Evolutionary conservation across 2,329 filamentous ascomycete genomes (phyloP), one percentile per base, ranked within the genome.

Genomic region (Pseudohalonectria lignicola): DNA sequence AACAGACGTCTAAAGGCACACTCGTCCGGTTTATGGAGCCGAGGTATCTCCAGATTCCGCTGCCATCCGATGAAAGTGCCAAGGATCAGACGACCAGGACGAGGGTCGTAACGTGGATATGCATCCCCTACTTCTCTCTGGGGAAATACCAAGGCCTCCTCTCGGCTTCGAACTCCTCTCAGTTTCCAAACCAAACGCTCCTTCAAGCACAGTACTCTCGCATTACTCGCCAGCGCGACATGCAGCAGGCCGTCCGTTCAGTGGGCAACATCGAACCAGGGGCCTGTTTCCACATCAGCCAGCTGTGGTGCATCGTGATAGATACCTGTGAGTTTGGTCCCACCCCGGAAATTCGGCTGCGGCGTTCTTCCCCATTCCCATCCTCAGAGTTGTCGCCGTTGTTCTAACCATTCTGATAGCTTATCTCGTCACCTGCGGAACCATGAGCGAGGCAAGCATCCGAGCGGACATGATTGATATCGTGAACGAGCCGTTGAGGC

Each of bases 121-220:
- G 62, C 21, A 49, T 69, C 12, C 67, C 67, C 0, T 70, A 68
- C 43, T 69, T 71, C 43, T 57, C 56, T 2, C 53, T 70, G 1
- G 57, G 66, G 36, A 54, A 56, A 18, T 69, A 67, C 40, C 59
- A 59, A 0, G 63, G 61, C 3, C 45, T 64, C 2, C 50, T 51
- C 5, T 52, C 52, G 1, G 51, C 53, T 11, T 29, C 40, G 2
- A 53, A 48, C 19, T 33, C 52, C 6, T 50, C 52, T 5, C 49
- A 54, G 1, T 68, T 66, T 36, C 66, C 66, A 1, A 49, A 58
- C 2, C 55, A 60, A 36, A 67, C 64, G 2, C 44, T 69, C 5
- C 46, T 69, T 1, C 67, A 70, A 45, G 50, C 56, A 1, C 59
- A 62, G 7, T 66, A 61, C 42, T 62, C 64, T 2, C 51, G 60